Conservation (phyloP, 2,329 filamentous ascomycete genomes). For the Arthroderma uncinatum region DNA sequence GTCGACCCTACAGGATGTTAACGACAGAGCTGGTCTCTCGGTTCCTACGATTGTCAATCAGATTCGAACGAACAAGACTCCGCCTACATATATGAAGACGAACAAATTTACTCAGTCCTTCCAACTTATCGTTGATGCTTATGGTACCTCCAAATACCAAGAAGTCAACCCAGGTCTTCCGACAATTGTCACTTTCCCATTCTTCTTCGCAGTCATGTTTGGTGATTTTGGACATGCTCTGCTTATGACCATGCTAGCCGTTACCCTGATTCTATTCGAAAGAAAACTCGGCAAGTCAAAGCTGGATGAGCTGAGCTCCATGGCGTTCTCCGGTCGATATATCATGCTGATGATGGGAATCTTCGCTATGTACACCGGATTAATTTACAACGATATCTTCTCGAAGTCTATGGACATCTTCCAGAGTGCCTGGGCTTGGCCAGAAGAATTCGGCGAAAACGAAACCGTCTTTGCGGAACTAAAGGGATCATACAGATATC, state of each 20-base stretch:
- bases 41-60: slow-evolving; percentile 98
- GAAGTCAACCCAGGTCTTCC: slow-evolving; percentile 95
- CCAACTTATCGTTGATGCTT: slow-evolving; percentile 97
- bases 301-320: slow-evolving; percentile 91
- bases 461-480: slow-evolving; percentile 56
- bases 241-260: slow-evolving; percentile 73
- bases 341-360: slow-evolving; percentile 97
- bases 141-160: slow-evolving; percentile 92
- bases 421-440: slow-evolving; percentile 80
- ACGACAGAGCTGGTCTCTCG: slow-evolving; percentile 87
- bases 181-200: slow-evolving; percentile 96
- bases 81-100: slow-evolving; percentile 92
- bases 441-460: slow-evolving; percentile 54
- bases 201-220: slow-evolving; percentile 99
- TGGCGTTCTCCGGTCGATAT: slow-evolving; percentile 98
- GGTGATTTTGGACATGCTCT: slow-evolving; percentile 90
- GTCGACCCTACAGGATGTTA: slow-evolving; percentile 89
- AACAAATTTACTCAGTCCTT: slow-evolving; percentile 98
- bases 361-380: slow-evolving; percentile 92
- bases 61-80: slow-evolving; percentile 92
- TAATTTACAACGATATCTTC: slow-evolving; percentile 97
- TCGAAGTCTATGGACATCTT: slow-evolving; percentile 87
- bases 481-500: slow-evolving; percentile 70
- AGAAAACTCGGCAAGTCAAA: slow-evolving; percentile 72
- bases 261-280: slow-evolving; percentile 95